A percentile compares a stretch with the other conserved stretches of the same genome.
Evolutionary conservation across 2,329 filamentous ascomycete genomes (phyloP).

Genomic region (Geosmithia flava): DNA sequence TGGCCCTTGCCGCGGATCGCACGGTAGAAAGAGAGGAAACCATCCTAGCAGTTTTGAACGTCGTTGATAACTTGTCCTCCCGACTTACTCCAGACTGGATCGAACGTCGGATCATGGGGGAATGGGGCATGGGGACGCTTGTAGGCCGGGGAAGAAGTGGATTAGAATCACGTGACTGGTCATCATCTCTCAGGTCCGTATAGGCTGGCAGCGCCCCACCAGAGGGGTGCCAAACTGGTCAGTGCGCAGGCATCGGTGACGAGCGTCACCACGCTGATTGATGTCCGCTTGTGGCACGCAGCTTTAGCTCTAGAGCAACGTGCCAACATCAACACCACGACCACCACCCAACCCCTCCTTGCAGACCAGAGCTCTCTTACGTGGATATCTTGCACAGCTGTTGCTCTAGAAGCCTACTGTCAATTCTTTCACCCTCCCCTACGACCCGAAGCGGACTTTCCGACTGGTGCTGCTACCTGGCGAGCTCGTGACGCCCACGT

Average conservation of each 20-base stretch:
- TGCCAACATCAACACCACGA: background rate
- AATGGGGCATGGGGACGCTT: background rate
- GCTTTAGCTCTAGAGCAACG: background rate
- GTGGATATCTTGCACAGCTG: background rate
- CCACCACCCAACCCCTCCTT: background rate
- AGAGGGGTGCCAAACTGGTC: background rate
- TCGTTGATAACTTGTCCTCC: constrained; percentile 7
- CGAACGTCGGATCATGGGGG: background rate
- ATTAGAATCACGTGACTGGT: constrained; percentile 1
- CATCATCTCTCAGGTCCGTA: background rate
- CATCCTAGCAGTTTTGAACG: constrained; percentile 28
- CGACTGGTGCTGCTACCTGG: background rate
- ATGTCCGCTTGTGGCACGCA: background rate
- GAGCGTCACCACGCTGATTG: background rate
- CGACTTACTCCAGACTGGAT: background rate
- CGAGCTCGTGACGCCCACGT: background rate
- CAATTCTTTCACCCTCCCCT: background rate
- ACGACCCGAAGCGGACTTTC: constrained; percentile 1
- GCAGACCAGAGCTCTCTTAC: background rate
- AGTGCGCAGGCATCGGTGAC: background rate
- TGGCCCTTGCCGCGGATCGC: constrained; percentile 37
- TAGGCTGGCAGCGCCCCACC: background rate
- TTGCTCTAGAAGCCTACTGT: background rate
- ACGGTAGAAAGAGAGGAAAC: constrained; percentile 42
- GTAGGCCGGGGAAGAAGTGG: background rate